Percentiles rank a stretch among this genome's conserved stretches.
Evolutionary conservation across 2,329 filamentous ascomycete genomes (phyloP).

Genomic region (Cercospora nicotianae): DNA sequence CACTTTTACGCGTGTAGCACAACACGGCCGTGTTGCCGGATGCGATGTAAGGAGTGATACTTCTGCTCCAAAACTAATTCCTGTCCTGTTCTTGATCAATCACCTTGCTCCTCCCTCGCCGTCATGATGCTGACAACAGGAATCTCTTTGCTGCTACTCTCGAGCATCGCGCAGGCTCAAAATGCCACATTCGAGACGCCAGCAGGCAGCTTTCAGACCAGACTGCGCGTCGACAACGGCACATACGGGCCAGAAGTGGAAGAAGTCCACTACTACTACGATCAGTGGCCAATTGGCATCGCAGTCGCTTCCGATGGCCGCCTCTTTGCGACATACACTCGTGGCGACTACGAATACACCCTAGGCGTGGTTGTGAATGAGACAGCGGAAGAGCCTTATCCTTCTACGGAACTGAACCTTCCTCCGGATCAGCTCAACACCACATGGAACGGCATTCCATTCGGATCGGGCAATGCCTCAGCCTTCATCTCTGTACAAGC

Average conservation of each 20-base stretch:
- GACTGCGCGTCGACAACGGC: constrained; percentile 49
- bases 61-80: not conserved
- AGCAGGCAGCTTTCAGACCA: constrained; percentile 31
- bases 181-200: constrained; percentile 25
- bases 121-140: not conserved
- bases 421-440: constrained; percentile 42
- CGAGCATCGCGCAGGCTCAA: constrained; percentile 25
- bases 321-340: constrained; percentile 50
- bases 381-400: constrained; percentile 51
- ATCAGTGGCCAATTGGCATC: constrained; percentile 50
- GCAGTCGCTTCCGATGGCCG: constrained; percentile 47
- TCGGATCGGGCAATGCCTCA: constrained; percentile 47
- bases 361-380: constrained; percentile 51
- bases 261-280: constrained; percentile 49
- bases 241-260: constrained; percentile 51
- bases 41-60: not conserved
- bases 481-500: constrained; percentile 49
- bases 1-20: not conserved
- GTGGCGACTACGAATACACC: constrained; percentile 50
- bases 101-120: not conserved
- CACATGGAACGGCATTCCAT: constrained; percentile 44
- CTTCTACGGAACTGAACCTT: constrained; percentile 43
- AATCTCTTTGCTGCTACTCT: constrained; percentile 16
- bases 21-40: not conserved
- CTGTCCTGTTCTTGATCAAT: not conserved